phyloP scores from a whole-genome alignment of 129 eudicot genomes.

The Ambrosia artemisiifolia region DNA sequence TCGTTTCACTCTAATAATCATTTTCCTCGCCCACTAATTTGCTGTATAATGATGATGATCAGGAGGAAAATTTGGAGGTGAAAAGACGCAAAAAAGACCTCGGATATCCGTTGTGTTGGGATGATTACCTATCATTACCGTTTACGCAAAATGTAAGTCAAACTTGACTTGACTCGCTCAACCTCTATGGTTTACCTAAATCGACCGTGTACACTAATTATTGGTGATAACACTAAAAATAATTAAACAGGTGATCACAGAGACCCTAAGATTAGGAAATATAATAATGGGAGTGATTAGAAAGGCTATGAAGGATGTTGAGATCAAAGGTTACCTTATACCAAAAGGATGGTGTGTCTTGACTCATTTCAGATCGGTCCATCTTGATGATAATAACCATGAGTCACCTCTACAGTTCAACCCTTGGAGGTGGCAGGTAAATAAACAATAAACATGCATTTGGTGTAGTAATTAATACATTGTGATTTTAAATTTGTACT shows the following conservation, averaged over 20 bases:
- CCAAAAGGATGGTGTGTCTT: slow-evolving; percentile 95
- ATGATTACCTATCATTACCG: slow-evolving; percentile 69
- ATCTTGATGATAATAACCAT: slow-evolving; percentile 66
- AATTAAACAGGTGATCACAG: slow-evolving; percentile 72
- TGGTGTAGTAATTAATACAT: too few species aligned
- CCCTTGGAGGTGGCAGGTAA: slow-evolving; percentile 99
- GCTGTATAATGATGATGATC: slow-evolving; percentile 18
- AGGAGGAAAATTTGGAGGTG: slow-evolving; percentile 85
- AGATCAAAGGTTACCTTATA: slow-evolving; percentile 75
- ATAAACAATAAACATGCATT: neutral
- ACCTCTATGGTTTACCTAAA: neutral
- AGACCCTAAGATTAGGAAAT: slow-evolving; percentile 84
- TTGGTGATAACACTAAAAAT: neutral
- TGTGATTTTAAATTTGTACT: too few species aligned
- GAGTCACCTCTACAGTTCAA: slow-evolving; percentile 65
- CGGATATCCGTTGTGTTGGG: slow-evolving; percentile 62
- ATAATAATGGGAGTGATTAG: slow-evolving; percentile 87
- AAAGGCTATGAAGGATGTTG: slow-evolving; percentile 88
- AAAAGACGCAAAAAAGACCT: slow-evolving; percentile 60
- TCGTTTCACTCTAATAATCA: slow-evolving; percentile 1
- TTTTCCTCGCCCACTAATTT: slow-evolving; percentile 23
- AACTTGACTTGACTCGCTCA: neutral
- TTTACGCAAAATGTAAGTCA: slow-evolving; percentile 76
- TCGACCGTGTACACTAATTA: neutral
- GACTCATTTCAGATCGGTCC: slow-evolving; percentile 85